These are phyloP conservation scores for Cryptococcus sp. DNA, from an alignment of 1,284 basidiomycete genomes.

Conservation along the genomic window DNA sequence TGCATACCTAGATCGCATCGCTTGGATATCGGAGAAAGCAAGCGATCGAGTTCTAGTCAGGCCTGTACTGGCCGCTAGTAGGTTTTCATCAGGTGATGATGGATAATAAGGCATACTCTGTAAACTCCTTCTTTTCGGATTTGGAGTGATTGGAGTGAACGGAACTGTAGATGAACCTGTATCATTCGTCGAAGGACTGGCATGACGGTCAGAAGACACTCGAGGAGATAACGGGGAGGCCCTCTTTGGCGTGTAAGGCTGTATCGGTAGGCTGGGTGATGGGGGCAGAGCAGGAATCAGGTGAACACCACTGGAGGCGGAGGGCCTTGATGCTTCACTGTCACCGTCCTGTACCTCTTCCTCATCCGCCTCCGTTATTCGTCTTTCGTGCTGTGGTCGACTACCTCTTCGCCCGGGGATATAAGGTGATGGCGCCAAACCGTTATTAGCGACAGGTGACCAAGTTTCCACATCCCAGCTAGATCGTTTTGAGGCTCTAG, in stretches of 20 bases:
- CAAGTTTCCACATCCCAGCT: slow-evolving; percentile 13
- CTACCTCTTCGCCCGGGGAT: slow-evolving; percentile 1
- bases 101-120: slow-evolving; percentile 35
- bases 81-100: slow-evolving; percentile 8
- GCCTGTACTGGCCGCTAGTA: background rate
- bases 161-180: background rate
- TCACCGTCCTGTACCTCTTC: slow-evolving; percentile 6
- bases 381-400: slow-evolving; percentile 13
- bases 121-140: slow-evolving; percentile 27
- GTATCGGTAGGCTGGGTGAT: background rate
- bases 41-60: slow-evolving; percentile 19
- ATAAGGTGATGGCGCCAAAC: background rate
- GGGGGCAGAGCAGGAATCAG: background rate
- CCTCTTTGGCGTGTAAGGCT: slow-evolving; percentile 3
- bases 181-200: background rate
- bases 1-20: slow-evolving; percentile 14
- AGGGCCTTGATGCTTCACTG: background rate
- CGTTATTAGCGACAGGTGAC: slow-evolving; percentile 5
- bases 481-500: slow-evolving; percentile 24
- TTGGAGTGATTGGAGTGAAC: slow-evolving; percentile 8
- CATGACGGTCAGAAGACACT: background rate
- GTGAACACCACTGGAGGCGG: background rate
- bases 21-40: slow-evolving; percentile 25
- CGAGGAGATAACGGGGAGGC: background rate
- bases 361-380: slow-evolving; percentile 24